Evolutionary conservation across 192 early-diverging fungal genomes (phyloP).

Genomic region (Geranomyces michiganensis): DNA sequence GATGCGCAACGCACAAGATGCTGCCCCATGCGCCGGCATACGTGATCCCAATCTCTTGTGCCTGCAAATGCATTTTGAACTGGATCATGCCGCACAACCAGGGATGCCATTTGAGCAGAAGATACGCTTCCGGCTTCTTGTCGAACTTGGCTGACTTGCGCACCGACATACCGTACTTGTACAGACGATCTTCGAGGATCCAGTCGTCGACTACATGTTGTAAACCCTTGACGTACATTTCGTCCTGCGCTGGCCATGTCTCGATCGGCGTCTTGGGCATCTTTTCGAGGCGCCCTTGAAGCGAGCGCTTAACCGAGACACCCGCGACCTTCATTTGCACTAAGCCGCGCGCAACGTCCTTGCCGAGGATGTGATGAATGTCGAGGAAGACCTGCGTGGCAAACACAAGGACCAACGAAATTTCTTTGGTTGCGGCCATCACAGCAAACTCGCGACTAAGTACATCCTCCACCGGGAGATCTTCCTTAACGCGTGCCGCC

Average conservation of each 20-base stretch:
- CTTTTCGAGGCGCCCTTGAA: not conserved
- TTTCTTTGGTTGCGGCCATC: constrained; percentile 3
- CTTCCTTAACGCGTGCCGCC: not conserved
- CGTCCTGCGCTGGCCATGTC: constrained; percentile 10
- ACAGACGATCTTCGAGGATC: constrained; percentile 15
- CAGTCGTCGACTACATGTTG: not conserved
- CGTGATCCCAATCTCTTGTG: constrained; percentile 11
- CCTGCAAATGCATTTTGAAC: constrained; percentile 7
- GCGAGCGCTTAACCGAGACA: not conserved
- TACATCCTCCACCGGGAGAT: not conserved
- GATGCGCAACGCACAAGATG: constrained; percentile 12
- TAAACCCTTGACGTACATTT: not conserved
- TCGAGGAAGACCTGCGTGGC: constrained; percentile 20
- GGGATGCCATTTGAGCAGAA: not conserved
- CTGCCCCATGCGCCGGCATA: constrained; percentile 19
- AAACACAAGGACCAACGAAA: constrained; percentile 11
- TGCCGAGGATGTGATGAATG: constrained; percentile 17
- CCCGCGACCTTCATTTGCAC: not conserved
- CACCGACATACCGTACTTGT: no score
- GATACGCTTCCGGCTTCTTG: not conserved
- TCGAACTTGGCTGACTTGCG: not conserved
- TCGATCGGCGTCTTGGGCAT: not conserved
- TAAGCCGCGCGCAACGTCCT: not conserved
- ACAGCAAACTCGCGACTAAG: constrained; percentile 10
- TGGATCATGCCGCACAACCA: constrained; percentile 14